Evolutionary conservation across 2,329 filamentous ascomycete species (phyloP), one percentile per base, ranked within the genome.

Genomic region (Trichoderma sp.): DNA sequence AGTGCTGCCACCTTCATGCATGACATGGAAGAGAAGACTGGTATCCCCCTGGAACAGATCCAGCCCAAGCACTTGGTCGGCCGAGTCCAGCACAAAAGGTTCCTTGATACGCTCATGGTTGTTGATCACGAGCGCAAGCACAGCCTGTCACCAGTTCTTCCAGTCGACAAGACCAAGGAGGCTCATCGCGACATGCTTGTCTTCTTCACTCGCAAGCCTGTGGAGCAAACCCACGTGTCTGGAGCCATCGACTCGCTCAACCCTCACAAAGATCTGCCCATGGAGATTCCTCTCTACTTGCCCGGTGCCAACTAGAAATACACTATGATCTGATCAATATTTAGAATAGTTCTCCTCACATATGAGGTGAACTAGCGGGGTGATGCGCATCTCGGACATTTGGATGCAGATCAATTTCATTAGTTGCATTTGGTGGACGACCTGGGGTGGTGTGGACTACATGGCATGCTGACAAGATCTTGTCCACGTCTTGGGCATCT

Each of bases 1-100:
- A 74, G 72, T 67, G 75, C 74, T 10, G 72, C 72, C n/a, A 77
- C 75, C 34, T 75, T 73, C 54, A 71, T 77, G 68, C 76, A 77
- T 68, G 69, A 48, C 68, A 74, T 72, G 70, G 64, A 69, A 13
- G 72, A 76, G 66, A 71, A 63, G 35, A 75, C 73, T 5, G 74
- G 74, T 42, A 70, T 71, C 50, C 70, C 53, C 34, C 65, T 73
- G 42, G 67, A 68, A 27, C 67, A 74, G 37, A 72, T 72, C 32
- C 67, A 70, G 22, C 73, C 71, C 6, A 64, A 70, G 59, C 66
- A 73, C 58, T 64, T 75, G 53, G 64, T 70, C 29, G 68, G 67
- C 4, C 72, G 74, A 34, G 72, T 71, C 27, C 73, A 74, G 58
- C 74, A 76, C 70, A 70, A 67, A 59, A 68, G 67, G 32, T 69